These are phyloP conservation scores for Starmera pachycereana DNA, from an alignment of 805 yeast genomes.

Conservation along the genomic window DNA sequence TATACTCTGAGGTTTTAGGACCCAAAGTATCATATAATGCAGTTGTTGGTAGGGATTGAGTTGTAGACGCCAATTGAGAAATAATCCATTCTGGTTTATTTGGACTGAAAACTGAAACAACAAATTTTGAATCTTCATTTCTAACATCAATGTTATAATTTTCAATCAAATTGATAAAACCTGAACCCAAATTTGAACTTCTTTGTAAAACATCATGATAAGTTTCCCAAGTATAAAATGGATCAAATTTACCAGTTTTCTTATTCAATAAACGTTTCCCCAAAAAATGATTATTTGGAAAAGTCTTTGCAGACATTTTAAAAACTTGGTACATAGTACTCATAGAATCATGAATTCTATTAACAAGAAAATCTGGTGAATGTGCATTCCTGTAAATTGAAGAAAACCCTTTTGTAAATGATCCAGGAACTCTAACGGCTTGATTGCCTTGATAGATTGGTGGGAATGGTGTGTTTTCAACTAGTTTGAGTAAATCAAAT, in stretches of 20 bases:
- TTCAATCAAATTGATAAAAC: slow-evolving; percentile 23
- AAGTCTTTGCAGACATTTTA: slow-evolving; percentile 26
- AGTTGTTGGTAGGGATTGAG: slow-evolving; percentile 35
- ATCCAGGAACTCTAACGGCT: slow-evolving; percentile 22
- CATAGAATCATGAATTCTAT: slow-evolving; percentile 30
- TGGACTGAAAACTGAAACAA: slow-evolving; percentile 35
- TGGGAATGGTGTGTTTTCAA: background rate
- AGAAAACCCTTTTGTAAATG: slow-evolving; percentile 28
- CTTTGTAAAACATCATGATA: slow-evolving; percentile 24
- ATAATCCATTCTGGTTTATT: slow-evolving; percentile 51
- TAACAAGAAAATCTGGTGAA: slow-evolving; percentile 22
- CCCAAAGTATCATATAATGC: slow-evolving; percentile 36
- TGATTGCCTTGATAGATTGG: slow-evolving; percentile 3
- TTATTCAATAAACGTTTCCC: slow-evolving; percentile 22
- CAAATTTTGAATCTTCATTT: slow-evolving; percentile 22
- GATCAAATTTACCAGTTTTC: slow-evolving; percentile 22
- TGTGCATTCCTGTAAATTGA: slow-evolving; percentile 34
- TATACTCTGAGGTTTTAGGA: slow-evolving; percentile 40
- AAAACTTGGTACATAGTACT: slow-evolving; percentile 32
- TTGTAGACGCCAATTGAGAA: slow-evolving; percentile 43
- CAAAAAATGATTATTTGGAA: slow-evolving; percentile 21
- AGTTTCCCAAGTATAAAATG: slow-evolving; percentile 27
- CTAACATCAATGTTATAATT: slow-evolving; percentile 7
- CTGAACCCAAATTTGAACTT: slow-evolving; percentile 33
- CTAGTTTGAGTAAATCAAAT: background rate